phyloP scores from a whole-genome alignment of 345 rosid species.

The Populus ilicifolia region DNA sequence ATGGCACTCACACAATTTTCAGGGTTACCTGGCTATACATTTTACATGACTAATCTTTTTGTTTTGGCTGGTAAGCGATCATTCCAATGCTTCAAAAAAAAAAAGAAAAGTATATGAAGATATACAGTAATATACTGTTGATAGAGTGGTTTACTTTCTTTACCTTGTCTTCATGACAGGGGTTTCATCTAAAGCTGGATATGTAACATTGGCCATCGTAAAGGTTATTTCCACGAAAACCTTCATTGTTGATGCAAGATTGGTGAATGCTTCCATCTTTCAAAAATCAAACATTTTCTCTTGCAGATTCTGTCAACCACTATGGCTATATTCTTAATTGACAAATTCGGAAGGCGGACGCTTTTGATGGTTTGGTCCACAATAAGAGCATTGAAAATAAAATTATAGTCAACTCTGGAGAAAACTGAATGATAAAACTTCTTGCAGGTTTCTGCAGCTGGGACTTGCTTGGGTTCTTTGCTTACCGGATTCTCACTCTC shows the following conservation, averaged over 20 bases:
- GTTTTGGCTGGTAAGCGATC: conserved; percentile 36
- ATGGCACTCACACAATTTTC: conserved; percentile 47
- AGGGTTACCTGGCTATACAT: conserved; percentile 46
- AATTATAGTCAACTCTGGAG: not conserved
- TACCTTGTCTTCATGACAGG: too few species aligned
- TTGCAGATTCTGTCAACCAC: conserved; percentile 40
- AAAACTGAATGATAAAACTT: too few species aligned
- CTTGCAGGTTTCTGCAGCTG: conserved; percentile 39
- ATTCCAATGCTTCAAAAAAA: too few species aligned
- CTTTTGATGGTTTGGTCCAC: conserved; percentile 33
- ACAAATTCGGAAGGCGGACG: conserved; percentile 44
- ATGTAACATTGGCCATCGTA: too few species aligned
- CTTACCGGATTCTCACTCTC: conserved; percentile 40
- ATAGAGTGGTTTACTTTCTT: too few species aligned
- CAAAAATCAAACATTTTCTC: conserved; percentile 28
- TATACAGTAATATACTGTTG: too few species aligned
- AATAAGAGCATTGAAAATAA: not conserved
- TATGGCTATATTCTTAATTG: conserved; percentile 35
- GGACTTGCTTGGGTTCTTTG: conserved; percentile 35
- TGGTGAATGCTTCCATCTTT: too few species aligned
- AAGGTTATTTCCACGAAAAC: too few species aligned
- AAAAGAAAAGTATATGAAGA: too few species aligned
- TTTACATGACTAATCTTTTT: conserved; percentile 46
- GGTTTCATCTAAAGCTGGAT: too few species aligned
- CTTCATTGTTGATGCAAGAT: not conserved